Evolutionary conservation across 306 rosid genomes (phyloP), one percentile per base, ranked within the genome.

Genomic region (Castanea crenata): DNA sequence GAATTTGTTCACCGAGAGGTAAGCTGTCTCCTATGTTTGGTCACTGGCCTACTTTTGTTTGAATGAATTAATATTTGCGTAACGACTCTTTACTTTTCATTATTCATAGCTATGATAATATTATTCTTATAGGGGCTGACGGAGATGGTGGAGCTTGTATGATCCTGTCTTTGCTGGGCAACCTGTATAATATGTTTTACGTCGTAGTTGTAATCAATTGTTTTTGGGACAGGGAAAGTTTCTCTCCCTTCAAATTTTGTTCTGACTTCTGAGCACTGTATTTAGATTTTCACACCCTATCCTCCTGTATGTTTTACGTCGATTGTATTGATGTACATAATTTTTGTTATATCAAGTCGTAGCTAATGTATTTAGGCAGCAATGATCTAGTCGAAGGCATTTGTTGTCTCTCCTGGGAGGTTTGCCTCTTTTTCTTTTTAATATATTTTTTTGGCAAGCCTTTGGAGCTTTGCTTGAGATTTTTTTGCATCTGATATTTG

Each of bases 71-170:
- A 41, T 21, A 3, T 23, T 20, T 32, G 7, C 4, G 12, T 13
- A 15, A 3, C 15, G 34, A 12, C 52, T 62, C 76, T 74, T 63
- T 64, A 6, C 46, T 49, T 63, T 34, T n/a, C 51, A 64, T 72
- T 25, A 35, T 69, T 32, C 65, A 52, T 70, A n/a, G 71, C 15
- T 73, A 35, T 64, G 25, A 69, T 73, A 61, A 31, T 55, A 67
- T 5, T 69, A 73, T 73, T 75, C 51, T 73, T 73, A 44, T 75
- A 57, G 52, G 27, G 72, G 71, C 80, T 82, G 80, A 71, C 80
- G 83, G 80, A 77, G 73, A 76, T 69, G 70, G 65, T 15, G 59
- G 77, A 83, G 85, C 57, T 71, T 59, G 81, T 79, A 74, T 44
- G 79, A 77, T 78, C 73, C 5, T 78, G 68, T 83, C 74, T 75